Base-by-base conservation (phyloP, 2,329 filamentous ascomycete genomes). In the Botrytis cinerea region DNA sequence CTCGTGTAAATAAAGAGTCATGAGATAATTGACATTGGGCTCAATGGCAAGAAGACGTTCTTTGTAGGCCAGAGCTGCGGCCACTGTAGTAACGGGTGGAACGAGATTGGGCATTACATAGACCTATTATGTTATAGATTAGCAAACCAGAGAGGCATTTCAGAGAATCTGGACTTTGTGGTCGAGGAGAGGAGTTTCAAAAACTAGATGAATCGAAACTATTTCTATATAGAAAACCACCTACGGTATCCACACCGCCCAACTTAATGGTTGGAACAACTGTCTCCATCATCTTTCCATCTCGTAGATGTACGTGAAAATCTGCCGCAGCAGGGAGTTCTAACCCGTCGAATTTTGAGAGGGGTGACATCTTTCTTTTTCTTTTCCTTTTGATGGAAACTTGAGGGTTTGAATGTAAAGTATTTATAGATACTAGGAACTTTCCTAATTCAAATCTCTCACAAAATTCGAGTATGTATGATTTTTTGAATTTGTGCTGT, bases 1-100 rank as follows among this genome's bases (percentile, higher is more conserved):
- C n/a, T 73, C 35, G 43, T 75, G 72, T 28, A 75, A 71, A 63
- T 74, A 93, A 67, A 94, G 86, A 1, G 92, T 91, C 91, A 94
- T 93, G 75, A 94, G 86, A 79, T 89, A 93, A 74, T 86, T 86
- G 74, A 93, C 89, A 71, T 86, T 84, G 2, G 88, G 86, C 66
- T 90, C 87, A 74, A 92, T 83, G 57, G 86, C 85, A 77, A 87
- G 84, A n/a, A 94, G 84, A 68, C 86, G 85, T 38, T 85, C 81
- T 80, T 89, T 86, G 82, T 94, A 94, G 61, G 88, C 87, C 28
- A 93, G 83, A 9, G 90, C 91, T 81, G 88, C 84, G 62, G 83
- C 83, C 62, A 91, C 88, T 22, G 86, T 89, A 16, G 67, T 40
- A 86, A 91, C 83, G 20, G 89, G 88, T 12, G 90, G 89, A 2